These are phyloP conservation scores for Erodium trifolium DNA, from an alignment of 441 rosid species.

Conservation along the genomic window DNA sequence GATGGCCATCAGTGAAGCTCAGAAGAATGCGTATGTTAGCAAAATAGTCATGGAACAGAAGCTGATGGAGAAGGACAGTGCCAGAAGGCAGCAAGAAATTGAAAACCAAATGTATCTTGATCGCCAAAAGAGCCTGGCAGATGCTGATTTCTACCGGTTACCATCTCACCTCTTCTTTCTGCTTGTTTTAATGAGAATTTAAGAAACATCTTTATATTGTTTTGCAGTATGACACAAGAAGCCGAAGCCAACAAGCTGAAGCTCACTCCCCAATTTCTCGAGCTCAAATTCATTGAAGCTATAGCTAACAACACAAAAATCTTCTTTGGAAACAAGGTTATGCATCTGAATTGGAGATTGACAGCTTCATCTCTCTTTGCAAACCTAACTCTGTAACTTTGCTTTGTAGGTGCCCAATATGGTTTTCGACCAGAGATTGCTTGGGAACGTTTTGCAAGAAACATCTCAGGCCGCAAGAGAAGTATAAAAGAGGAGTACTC, in stretches of 20 bases:
- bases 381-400: too few relatives aligned
- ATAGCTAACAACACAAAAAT: conserved; percentile 78
- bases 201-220: too few relatives aligned
- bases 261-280: conserved; percentile 79
- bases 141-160: conserved; percentile 79
- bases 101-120: conserved; percentile 73
- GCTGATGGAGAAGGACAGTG: conserved; percentile 73
- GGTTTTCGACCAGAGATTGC: conserved; percentile 80
- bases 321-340: conserved; percentile 82
- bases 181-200: too few relatives aligned
- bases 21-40: conserved; percentile 74
- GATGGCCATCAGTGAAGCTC: conserved; percentile 86
- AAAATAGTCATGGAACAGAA: conserved; percentile 77
- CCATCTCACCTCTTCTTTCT: too few relatives aligned
- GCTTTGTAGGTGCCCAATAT: conserved; percentile 36
- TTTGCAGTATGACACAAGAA: too few relatives aligned
- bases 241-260: conserved; percentile 89
- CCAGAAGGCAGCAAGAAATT: conserved; percentile 66
- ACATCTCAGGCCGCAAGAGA: conserved; percentile 12
- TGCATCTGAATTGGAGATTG: too few relatives aligned
- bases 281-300: conserved; percentile 72
- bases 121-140: conserved; percentile 60
- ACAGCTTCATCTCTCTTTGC: too few relatives aligned
- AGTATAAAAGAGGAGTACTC: background rate
- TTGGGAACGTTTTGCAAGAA: conserved; percentile 63